Percentiles rank a stretch among this genome's conserved stretches.
phyloP scores from a whole-genome alignment of 768 basidiomycete genomes.

The Boletus sp. region DNA sequence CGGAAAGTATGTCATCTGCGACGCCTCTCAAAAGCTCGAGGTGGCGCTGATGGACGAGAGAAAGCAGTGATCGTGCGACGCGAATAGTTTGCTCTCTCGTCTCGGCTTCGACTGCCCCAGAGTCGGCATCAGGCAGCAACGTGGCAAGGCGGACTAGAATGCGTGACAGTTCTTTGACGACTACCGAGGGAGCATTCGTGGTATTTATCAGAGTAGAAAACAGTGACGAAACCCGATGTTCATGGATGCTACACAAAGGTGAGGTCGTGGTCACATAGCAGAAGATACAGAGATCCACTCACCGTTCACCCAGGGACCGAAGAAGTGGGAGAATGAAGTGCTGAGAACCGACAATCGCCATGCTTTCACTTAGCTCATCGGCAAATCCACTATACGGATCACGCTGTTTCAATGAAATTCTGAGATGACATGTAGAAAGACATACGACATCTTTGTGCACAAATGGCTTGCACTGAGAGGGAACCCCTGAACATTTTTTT shows the following conservation, averaged over 20 bases:
- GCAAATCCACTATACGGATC: conserved; percentile 40
- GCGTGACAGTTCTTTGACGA: conserved; percentile 24
- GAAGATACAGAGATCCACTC: conserved; percentile 26
- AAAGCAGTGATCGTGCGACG: conserved; percentile 42
- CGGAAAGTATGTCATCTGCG: conserved; percentile 38
- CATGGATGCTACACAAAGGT: conserved; percentile 30
- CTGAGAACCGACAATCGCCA: conserved; percentile 51
- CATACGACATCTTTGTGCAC: conserved; percentile 52
- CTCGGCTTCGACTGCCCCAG: neutral
- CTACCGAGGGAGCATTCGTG: conserved; percentile 14
- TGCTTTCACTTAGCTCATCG: conserved; percentile 44
- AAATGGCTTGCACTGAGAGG: conserved; percentile 36
- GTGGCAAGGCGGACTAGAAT: conserved; percentile 23
- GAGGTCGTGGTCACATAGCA: neutral
- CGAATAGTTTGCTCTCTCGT: conserved; percentile 3
- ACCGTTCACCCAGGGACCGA: conserved; percentile 39
- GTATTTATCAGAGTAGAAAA: conserved; percentile 33
- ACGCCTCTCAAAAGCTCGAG: conserved; percentile 46
- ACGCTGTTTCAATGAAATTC: neutral
- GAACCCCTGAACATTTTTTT: conserved; percentile 53
- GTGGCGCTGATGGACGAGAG: conserved; percentile 64
- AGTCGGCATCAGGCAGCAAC: neutral
- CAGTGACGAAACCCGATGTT: conserved; percentile 26
- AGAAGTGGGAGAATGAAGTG: conserved; percentile 58
- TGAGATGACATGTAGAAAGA: conserved; percentile 8